phyloP scores from a whole-genome alignment of 2,329 filamentous ascomycete species.

The Fusarium agapanthi region DNA sequence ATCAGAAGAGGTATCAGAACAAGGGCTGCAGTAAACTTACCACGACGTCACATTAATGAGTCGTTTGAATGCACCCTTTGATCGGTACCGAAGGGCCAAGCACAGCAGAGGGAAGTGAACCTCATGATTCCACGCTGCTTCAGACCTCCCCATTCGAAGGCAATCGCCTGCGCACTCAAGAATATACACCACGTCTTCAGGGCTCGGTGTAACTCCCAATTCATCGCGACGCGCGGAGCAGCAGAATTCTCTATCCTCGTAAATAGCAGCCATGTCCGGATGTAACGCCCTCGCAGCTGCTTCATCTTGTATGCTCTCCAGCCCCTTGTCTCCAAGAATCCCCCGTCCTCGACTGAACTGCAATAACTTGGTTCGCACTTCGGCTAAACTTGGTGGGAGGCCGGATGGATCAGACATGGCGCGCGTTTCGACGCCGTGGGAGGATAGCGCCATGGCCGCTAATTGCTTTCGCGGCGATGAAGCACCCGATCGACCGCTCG shows the following conservation, averaged over 20 bases:
- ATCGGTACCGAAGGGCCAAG: not conserved
- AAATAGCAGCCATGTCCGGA: not conserved
- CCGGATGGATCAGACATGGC: not conserved
- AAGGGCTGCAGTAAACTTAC: not conserved
- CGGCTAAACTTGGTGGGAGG: not conserved
- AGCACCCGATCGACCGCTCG: not conserved
- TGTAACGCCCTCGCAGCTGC: not conserved
- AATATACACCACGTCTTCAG: not conserved
- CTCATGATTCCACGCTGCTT: not conserved
- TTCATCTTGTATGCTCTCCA: not conserved
- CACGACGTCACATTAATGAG: not conserved
- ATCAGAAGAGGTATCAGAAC: not conserved
- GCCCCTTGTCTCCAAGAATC: rapidly evolving
- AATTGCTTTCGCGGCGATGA: not conserved
- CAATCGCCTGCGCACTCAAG: not conserved
- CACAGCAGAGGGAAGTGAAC: not conserved
- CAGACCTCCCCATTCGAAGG: not conserved
- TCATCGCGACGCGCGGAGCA: not conserved
- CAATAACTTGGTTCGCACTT: not conserved
- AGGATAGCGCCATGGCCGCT: not conserved
- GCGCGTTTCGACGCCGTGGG: not conserved
- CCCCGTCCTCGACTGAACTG: not conserved
- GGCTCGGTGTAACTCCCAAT: not conserved
- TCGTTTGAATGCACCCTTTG: not conserved
- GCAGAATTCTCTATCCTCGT: not conserved